Base-by-base conservation (phyloP, 495 filamentous ascomycete species). In the Astrocystis sublimbata region DNA sequence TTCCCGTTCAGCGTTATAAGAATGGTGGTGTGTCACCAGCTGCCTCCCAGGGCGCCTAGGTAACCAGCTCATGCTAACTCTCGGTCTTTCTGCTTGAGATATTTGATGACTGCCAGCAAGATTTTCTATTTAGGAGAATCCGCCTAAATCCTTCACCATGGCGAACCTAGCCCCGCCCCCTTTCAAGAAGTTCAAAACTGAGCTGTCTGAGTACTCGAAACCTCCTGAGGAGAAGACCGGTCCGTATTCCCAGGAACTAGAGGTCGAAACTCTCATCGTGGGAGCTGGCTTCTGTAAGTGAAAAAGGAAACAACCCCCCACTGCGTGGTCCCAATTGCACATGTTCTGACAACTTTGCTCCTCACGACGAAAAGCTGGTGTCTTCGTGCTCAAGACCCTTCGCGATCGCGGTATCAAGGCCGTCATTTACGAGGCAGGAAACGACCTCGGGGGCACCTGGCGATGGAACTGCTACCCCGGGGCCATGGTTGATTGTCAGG, bases 381-480 rank as follows among this genome's bases (percentile, higher is more conserved):
- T 72, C 9, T 72, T 71, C 36, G 64, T 71, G 58, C 61, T 72
- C 2, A 72, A 72, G 46, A 71, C 58, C 54, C 68, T 72, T 28
- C 70, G 70, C 13, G 69, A 71, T 13, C 65, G 64, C 42, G 67
- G 69, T 12, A 62, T 64, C 17, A 68, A 65, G 71, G 74, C 73
- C n/a, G 75, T 75, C 12, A 46, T 82, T 12, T 75, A 80, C 49
- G 84, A 86, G 53, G 75, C 79, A 1, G 81, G 79, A 17, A 61
- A 65, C 13, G 74, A 74, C 47, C 72, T 80, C 50, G 83, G 83
- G 2, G 83, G 83, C 7, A 74, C 77, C n/a, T 84, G 82, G 83
- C 66, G 77, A 51, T 80, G 78, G 79, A 85, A 83, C 62, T 64
- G 76, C 21, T 86, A 85, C 60, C 83, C 83, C 4, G 78, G 80